Percentiles rank a stretch among this genome's conserved stretches.
Evolutionary conservation across 768 basidiomycete species (phyloP).

Genomic region (Xerocomellus dryophilus): DNA sequence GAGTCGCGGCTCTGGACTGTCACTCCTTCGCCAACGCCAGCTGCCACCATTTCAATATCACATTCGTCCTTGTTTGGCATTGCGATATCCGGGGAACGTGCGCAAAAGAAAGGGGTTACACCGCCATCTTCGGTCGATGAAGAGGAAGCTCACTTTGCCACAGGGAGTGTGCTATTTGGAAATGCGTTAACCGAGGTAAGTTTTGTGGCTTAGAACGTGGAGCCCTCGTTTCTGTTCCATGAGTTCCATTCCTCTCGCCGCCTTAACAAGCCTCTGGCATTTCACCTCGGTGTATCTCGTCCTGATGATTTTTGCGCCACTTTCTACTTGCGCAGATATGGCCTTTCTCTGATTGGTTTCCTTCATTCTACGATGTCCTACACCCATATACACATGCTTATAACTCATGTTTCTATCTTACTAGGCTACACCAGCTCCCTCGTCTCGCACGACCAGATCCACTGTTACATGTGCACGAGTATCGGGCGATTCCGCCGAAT

Average conservation of each 20-base stretch:
- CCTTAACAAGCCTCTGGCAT: background rate
- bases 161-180: conserved; percentile 49
- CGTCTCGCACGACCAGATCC: conserved; percentile 6
- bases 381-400: conserved; percentile 4
- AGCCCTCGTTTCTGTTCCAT: conserved; percentile 3
- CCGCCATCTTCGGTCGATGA: background rate
- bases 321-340: conserved; percentile 8
- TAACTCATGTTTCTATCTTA: conserved; percentile 10
- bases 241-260: background rate
- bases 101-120: background rate
- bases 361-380: background rate
- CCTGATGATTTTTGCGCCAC: background rate
- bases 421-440: conserved; percentile 4
- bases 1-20: conserved; percentile 24
- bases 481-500: conserved; percentile 18
- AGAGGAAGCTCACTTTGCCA: conserved; percentile 20
- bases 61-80: conserved; percentile 27
- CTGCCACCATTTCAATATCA: conserved; percentile 11
- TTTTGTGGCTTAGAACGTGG: conserved; percentile 6
- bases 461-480: conserved; percentile 4
- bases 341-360: conserved; percentile 11
- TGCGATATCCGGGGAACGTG: conserved; percentile 3
- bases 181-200: conserved; percentile 14
- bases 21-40: background rate
- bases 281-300: background rate